phyloP scores from a whole-genome alignment of 2,329 filamentous ascomycete genomes.

The Pseudogymnoascus sp. region DNA sequence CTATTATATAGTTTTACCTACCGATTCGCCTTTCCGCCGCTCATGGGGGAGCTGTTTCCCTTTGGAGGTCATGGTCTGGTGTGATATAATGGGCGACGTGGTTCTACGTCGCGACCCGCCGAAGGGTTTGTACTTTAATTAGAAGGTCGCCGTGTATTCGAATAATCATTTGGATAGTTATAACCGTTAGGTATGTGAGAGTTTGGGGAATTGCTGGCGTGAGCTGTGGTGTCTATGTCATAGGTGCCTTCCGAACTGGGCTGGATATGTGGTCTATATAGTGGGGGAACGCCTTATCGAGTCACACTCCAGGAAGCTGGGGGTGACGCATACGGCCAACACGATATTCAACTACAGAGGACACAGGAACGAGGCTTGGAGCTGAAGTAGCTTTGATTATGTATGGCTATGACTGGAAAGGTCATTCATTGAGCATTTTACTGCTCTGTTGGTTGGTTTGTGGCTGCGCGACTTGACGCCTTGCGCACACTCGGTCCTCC shows the following conservation, averaged over 20 bases:
- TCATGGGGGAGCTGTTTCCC: conserved; percentile 64
- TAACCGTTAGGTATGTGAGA: background rate
- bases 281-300: conserved; percentile 1
- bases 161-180: conserved; percentile 9
- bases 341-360: background rate
- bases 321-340: background rate
- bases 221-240: background rate
- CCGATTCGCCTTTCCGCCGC: conserved; percentile 77
- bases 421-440: conserved; percentile 5
- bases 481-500: background rate
- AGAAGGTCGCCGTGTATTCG: conserved; percentile 8
- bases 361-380: background rate
- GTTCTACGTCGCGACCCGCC: background rate
- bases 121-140: conserved; percentile 2
- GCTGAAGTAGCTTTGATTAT: background rate
- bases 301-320: background rate
- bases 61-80: conserved; percentile 1
- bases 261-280: conserved; percentile 4
- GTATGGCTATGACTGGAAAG: background rate
- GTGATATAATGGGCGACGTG: background rate
- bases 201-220: background rate
- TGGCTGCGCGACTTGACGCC: background rate
- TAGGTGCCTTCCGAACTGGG: background rate
- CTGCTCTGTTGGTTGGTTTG: conserved; percentile 5
- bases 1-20: conserved; percentile 34